phyloP scores from a whole-genome alignment of 345 rosid genomes.

The Anastatica hierochuntica region DNA sequence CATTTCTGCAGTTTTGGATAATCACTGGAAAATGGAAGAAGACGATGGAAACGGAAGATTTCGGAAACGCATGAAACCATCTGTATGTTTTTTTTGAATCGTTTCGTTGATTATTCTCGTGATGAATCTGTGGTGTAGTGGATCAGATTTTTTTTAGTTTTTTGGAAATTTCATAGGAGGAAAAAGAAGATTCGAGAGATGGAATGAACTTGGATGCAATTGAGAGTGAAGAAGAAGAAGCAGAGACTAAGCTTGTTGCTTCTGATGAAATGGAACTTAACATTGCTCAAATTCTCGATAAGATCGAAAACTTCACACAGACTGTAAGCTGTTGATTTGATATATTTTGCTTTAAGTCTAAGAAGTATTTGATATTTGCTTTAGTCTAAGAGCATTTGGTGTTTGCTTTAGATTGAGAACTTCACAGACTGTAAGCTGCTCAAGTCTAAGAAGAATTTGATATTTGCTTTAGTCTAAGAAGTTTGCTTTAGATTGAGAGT shows the following conservation, averaged over 20 bases:
- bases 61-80: slow-evolving; percentile 56
- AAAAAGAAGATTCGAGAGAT: slow-evolving; percentile 31
- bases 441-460: no score
- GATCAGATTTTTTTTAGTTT: background rate
- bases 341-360: background rate
- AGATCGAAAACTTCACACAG: slow-evolving; percentile 71
- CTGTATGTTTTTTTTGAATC: slow-evolving; percentile 32
- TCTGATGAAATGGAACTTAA: slow-evolving; percentile 78
- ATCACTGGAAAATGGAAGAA: slow-evolving; percentile 33
- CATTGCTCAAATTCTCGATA: slow-evolving; percentile 52
- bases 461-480: no score
- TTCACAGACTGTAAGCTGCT: no score
- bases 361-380: no score
- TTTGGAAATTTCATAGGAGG: slow-evolving; percentile 28
- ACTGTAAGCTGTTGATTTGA: slow-evolving; percentile 31
- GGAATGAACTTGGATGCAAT: slow-evolving; percentile 24
- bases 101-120: background rate
- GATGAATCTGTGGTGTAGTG: slow-evolving; percentile 8
- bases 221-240: slow-evolving; percentile 48
- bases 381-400: no score
- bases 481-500: no score
- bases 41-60: slow-evolving; percentile 27
- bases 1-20: slow-evolving; percentile 1
- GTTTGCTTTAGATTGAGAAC: no score
- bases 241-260: slow-evolving; percentile 36